These are phyloP conservation scores for Rhizoclosmatium sp. DNA, from an alignment of 192 early-diverging fungal species.

Conservation along the genomic window DNA sequence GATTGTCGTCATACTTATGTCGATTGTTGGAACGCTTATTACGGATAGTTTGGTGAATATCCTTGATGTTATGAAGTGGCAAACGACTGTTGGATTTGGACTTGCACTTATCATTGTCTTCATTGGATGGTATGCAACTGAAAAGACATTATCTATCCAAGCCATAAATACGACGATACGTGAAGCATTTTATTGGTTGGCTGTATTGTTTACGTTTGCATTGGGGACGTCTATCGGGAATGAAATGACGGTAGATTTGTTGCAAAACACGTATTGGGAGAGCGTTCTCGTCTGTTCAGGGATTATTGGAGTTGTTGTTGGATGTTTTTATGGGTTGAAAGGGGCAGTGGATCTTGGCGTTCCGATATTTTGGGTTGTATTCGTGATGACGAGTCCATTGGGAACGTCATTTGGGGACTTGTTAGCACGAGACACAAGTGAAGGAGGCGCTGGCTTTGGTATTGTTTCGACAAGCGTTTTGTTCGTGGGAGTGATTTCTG, in stretches of 20 bases:
- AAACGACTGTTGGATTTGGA: constrained; percentile 6
- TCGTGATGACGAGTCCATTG: neutral
- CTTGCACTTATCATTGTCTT: neutral
- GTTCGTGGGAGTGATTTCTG: neutral
- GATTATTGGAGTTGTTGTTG: neutral
- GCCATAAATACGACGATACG: neutral
- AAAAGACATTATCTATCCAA: constrained; percentile 3
- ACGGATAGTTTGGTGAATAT: constrained; percentile 1
- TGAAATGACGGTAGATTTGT: neutral
- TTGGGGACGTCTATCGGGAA: neutral
- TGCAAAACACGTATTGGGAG: neutral
- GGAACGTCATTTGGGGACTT: neutral
- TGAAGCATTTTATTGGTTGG: neutral
- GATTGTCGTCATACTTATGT: neutral
- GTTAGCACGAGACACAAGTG: neutral
- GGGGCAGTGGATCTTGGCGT: neutral
- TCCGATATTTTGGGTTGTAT: constrained; percentile 1
- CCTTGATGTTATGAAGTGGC: neutral
- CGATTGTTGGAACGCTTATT: neutral
- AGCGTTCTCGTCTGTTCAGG: neutral
- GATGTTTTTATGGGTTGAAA: neutral
- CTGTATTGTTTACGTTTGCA: neutral
- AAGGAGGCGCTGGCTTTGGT: neutral
- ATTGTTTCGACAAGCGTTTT: neutral
- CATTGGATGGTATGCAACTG: neutral